These are phyloP conservation scores for Glonium stellatum DNA, from an alignment of 495 filamentous ascomycete species.

Conservation along the genomic window DNA sequence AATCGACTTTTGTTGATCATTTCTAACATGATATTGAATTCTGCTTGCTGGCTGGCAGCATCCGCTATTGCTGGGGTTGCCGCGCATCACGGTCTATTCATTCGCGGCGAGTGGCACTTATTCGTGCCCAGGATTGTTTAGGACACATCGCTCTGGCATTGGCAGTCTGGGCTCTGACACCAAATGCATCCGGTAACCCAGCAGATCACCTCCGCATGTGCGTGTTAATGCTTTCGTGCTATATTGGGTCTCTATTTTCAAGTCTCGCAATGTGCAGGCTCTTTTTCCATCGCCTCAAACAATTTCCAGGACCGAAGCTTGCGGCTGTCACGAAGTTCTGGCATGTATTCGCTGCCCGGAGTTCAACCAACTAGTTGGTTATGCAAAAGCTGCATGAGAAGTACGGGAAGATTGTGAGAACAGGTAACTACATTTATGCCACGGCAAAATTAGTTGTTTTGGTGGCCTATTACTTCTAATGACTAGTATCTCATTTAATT, in stretches of 20 bases:
- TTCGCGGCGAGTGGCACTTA: constrained; percentile 15
- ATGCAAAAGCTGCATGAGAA: constrained; percentile 1
- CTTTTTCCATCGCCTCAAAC: constrained; percentile 12
- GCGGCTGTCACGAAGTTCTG: constrained; percentile 10
- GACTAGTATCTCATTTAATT: too few relatives aligned
- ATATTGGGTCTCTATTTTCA: background rate
- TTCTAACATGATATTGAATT: too few relatives aligned
- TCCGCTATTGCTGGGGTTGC: background rate
- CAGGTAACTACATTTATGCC: background rate
- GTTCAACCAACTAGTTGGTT: background rate
- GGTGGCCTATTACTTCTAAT: too few relatives aligned
- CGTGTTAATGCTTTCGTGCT: too few relatives aligned
- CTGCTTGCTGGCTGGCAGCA: too few relatives aligned
- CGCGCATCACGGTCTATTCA: constrained; percentile 5
- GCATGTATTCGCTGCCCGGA: constrained; percentile 2
- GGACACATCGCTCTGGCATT: too few relatives aligned
- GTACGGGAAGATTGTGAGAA: constrained; percentile 16
- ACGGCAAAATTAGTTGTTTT: too few relatives aligned
- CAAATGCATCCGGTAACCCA: too few relatives aligned
- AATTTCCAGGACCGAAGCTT: constrained; percentile 4
- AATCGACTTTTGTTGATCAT: too few relatives aligned
- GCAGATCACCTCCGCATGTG: too few relatives aligned
- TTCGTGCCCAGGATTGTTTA: background rate
- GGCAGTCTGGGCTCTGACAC: background rate
- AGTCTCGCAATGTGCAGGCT: constrained; percentile 10